Conservation (phyloP, 2,329 filamentous ascomycete species). For the Didymellaceae sp. region DNA sequence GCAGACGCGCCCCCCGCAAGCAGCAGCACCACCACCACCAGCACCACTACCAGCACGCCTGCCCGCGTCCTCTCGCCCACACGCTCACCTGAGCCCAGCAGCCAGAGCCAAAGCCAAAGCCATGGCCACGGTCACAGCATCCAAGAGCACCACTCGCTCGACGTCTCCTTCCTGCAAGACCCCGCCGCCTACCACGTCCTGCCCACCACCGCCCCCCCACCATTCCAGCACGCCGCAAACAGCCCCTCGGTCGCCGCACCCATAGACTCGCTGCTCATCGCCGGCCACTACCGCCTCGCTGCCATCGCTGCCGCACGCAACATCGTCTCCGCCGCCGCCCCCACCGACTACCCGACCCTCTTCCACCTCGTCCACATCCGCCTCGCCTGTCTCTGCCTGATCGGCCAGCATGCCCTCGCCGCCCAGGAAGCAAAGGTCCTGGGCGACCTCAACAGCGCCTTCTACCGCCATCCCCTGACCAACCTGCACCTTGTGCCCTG, state of each 20-base stretch:
- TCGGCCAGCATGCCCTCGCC: constrained; percentile 66
- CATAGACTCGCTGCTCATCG: constrained; percentile 70
- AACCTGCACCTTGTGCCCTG: constrained; percentile 73
- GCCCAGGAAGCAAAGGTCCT: constrained; percentile 68
- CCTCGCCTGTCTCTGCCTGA: constrained; percentile 80
- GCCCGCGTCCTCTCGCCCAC: constrained; percentile 9
- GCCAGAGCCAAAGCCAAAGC: neutral
- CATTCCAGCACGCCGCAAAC: constrained; percentile 73
- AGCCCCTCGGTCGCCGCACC: constrained; percentile 67
- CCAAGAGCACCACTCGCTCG: constrained; percentile 2
- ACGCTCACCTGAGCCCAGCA: constrained; percentile 38
- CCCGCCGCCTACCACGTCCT: constrained; percentile 85
- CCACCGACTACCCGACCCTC: constrained; percentile 69
- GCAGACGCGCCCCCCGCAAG: neutral
- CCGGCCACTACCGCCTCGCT: constrained; percentile 80
- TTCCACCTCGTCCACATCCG: constrained; percentile 82
- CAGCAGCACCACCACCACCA: neutral
- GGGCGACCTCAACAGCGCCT: constrained; percentile 66
- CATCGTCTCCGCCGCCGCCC: constrained; percentile 58
- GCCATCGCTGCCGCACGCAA: constrained; percentile 71
- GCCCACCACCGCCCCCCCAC: constrained; percentile 64
- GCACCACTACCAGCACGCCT: constrained; percentile 2
- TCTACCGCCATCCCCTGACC: constrained; percentile 57
- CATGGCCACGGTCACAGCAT: neutral
- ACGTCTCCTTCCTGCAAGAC: constrained; percentile 68